Evolutionary conservation across 2,329 filamentous ascomycete species (phyloP), one percentile per base, ranked within the genome.

Genomic region (Penicillium rolfsii): DNA sequence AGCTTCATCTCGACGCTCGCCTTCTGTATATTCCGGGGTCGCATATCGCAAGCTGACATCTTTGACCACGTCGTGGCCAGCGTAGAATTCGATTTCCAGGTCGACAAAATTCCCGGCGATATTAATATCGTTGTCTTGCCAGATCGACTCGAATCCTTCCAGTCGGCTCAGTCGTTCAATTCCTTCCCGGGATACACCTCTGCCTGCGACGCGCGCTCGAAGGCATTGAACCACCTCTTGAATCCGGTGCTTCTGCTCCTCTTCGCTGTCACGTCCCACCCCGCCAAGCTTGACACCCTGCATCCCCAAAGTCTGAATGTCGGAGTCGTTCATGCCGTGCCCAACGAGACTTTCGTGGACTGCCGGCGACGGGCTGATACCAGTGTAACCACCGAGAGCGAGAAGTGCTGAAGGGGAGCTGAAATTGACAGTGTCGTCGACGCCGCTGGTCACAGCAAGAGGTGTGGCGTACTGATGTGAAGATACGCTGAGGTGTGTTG

Each of bases 71-170:
- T 81, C 76, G 52, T 74, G 66, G 5, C 70, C 70, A 1, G 73
- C 69, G 50, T 79, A 72, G 53, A 81, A 81, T 46, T 78, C 77
- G 52, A 81, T 78, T 59, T 81, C 79, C 16, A 81, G 69, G 55
- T 81, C 79, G 35, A 81, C 79, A 57, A 76, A 77, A 50, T 80
- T 79, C 4, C 79, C 79, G 7, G 79, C 79, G 62, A 81, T 80
- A 52, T 73, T 80, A 48, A 81, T 71, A 60, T 74, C 77, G 45
- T 81, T 76, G 16, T 81, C 78, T 62, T 81, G 78, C 78, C 78
- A 81, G 45, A 80, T 76, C 14, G 77, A 79, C 53, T 80, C 78
- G 35, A 81, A 80, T 2, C 78, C 79, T 60, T 80, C 77, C 1
- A 81, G 67, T 53, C 74, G 72, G 24, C 74, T 77, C 24, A 81